Percentiles rank a stretch among this genome's conserved stretches.
phyloP scores from a whole-genome alignment of 106 monocot genomes.

The Dendrobium chrysotoxum region DNA sequence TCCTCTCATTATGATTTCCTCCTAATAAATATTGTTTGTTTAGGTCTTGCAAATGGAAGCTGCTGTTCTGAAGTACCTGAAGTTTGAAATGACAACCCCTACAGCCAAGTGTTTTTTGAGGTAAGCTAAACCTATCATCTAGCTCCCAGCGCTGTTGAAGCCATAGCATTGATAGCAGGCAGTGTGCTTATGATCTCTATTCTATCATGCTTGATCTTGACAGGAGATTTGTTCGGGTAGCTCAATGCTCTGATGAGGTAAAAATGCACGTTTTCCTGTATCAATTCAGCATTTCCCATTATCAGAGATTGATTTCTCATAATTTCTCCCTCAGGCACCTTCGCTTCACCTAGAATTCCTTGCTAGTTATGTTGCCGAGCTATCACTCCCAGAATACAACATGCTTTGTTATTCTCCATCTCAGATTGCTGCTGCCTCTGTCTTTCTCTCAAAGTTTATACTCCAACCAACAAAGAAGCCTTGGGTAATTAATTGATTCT shows the following conservation, averaged over 20 bases:
- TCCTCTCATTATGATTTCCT: background rate
- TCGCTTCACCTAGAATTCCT: constrained; percentile 64
- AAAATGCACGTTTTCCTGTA: background rate
- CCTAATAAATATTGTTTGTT: background rate
- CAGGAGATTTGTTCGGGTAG: constrained; percentile 78
- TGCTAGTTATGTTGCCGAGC: constrained; percentile 70
- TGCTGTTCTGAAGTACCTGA: constrained; percentile 61
- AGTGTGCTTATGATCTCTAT: background rate
- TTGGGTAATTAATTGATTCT: constrained; percentile 46
- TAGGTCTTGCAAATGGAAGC: constrained; percentile 92
- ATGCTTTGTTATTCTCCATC: constrained; percentile 60
- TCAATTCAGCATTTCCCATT: background rate
- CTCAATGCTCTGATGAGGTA: constrained; percentile 66
- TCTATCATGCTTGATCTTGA: background rate
- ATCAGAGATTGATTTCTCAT: background rate
- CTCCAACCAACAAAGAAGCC: constrained; percentile 57
- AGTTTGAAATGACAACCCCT: constrained; percentile 82
- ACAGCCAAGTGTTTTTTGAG: constrained; percentile 83
- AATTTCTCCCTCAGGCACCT: constrained; percentile 23
- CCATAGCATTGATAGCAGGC: too few relatives aligned
- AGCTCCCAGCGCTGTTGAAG: background rate
- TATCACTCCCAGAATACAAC: constrained; percentile 72
- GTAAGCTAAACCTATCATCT: constrained; percentile 15
- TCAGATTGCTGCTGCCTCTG: constrained; percentile 61
- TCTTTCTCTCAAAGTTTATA: constrained; percentile 75